phyloP scores from a whole-genome alignment of 495 filamentous ascomycete genomes.

The Aspergillus affinis region DNA sequence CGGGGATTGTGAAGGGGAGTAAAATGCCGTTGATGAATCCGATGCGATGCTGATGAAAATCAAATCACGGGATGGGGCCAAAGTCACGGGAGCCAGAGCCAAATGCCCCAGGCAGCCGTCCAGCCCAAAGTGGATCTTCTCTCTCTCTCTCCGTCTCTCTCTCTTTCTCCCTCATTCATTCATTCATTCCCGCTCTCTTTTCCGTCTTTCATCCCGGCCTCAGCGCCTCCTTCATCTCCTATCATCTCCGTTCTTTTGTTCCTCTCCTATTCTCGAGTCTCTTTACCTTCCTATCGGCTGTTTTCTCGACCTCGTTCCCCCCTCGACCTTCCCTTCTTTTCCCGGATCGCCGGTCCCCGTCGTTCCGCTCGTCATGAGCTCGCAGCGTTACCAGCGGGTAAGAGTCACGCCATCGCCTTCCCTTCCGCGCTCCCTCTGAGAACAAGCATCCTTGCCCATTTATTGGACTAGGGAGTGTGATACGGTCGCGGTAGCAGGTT shows the following conservation, averaged over 20 bases:
- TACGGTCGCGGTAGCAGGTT: not conserved
- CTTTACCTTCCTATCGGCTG: not conserved
- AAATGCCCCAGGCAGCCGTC: constrained; percentile 15
- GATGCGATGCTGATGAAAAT: constrained; percentile 16
- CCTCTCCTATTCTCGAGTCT: constrained; percentile 10
- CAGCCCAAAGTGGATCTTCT: constrained; percentile 6
- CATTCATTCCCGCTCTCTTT: constrained; percentile 15
- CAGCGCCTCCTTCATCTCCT: constrained; percentile 17
- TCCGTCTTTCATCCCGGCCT: constrained; percentile 6
- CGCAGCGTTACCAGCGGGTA: constrained; percentile 87
- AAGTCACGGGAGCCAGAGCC: not conserved
- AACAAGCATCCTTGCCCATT: not conserved
- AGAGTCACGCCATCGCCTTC: constrained; percentile 23
- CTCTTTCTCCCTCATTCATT: constrained; percentile 6
- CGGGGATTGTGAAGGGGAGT: not conserved
- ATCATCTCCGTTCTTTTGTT: constrained; percentile 18
- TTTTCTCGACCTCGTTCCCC: not conserved
- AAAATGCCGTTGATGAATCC: not conserved
- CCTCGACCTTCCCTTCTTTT: constrained; percentile 13
- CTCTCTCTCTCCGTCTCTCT: constrained; percentile 6
- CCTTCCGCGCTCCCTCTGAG: not conserved
- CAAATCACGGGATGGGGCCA: constrained; percentile 15
- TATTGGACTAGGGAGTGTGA: not conserved
- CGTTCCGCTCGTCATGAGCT: constrained; percentile 63
- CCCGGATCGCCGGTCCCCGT: constrained; percentile 15